phyloP scores from a whole-genome alignment of 73 alveolate genomes.

The Tetrahymena thermophila region DNA sequence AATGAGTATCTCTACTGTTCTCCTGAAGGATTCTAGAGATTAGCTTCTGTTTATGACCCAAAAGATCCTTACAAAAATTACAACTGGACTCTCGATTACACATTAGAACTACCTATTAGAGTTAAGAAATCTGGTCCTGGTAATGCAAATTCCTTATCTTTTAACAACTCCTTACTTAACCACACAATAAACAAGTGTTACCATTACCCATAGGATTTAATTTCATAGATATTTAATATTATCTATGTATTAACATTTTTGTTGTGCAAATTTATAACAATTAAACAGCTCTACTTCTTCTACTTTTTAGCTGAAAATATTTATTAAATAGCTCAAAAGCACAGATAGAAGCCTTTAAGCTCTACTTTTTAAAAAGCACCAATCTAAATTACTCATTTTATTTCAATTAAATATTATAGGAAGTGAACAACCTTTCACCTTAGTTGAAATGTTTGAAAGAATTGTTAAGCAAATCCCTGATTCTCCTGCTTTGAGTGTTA shows the following conservation, averaged over 20 bases:
- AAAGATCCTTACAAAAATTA: conserved; percentile 33
- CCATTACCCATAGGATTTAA: background rate
- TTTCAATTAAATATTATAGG: background rate
- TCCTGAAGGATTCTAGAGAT: conserved; percentile 24
- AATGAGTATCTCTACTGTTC: conserved; percentile 34
- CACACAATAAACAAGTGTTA: background rate
- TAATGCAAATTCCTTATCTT: background rate
- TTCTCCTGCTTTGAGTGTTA: conserved; percentile 44
- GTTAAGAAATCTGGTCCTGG: conserved; percentile 30
- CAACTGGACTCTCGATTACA: conserved; percentile 29
- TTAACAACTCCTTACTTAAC: background rate
- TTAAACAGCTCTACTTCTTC: background rate
- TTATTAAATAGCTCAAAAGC: background rate
- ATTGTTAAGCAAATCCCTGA: background rate
- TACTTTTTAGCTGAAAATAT: background rate
- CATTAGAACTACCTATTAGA: conserved; percentile 37
- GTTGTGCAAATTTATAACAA: no score
- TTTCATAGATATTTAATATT: no score
- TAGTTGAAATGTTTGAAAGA: conserved; percentile 10
- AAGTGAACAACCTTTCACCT: conserved; percentile 23
- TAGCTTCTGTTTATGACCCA: conserved; percentile 1
- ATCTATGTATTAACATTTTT: background rate
- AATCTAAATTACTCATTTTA: background rate
- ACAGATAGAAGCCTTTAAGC: background rate
- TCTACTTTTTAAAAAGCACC: background rate